Evolutionary conservation across 2,329 filamentous ascomycete species (phyloP), one percentile per base, ranked within the genome.

Genomic region (Epichloe glyceriae): DNA sequence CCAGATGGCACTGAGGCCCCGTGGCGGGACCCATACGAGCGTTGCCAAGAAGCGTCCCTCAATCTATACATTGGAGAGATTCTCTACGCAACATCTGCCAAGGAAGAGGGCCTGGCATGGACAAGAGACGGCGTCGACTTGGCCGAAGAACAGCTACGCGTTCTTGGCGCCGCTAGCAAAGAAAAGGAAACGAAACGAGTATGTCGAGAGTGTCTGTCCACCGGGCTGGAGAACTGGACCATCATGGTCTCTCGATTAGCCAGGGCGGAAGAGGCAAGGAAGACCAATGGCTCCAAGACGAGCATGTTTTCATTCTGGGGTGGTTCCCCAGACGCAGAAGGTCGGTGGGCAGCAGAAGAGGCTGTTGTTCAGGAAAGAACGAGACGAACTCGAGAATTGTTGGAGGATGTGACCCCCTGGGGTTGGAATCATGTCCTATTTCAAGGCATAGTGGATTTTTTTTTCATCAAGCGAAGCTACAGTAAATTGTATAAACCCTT

Each of bases 1-100:
- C 72, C 79, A 0, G 82, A 86, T 46, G 90, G 90, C 50, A 79
- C 85, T 45, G 69, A 78, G 3, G 74, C 83, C 0, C 80, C 90
- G 0, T 68, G 75, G 51, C 83, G 87, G 45, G 79, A 78, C 50
- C 62, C 80, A 10, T 72, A 75, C 30, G 80, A 86, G 56, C 76
- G 78, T 38, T 96, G 90, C 66, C 85, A 93, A 57, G 90, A 96
- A 66, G 88, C 89, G 3, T 88, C 81, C 0, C 69, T 96, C 14
- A 89, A 88, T 73, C 77, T 89, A 22, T 93, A 95, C 66, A 91
- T 97, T 55, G 91, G 91, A 52, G 91, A 97, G 69, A 95, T 97
- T 48, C 76, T 97, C 34, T 96, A 86, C 65, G 79, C 87, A 0
- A 78, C 78, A 4, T 58, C 62, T 1, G 68, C 66, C 17, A 71